Percentiles rank a stretch among this genome's conserved stretches.
These are phyloP conservation scores for Fusarium vanettenii DNA, from an alignment of 2,329 filamentous ascomycete genomes.

Conservation along the genomic window DNA sequence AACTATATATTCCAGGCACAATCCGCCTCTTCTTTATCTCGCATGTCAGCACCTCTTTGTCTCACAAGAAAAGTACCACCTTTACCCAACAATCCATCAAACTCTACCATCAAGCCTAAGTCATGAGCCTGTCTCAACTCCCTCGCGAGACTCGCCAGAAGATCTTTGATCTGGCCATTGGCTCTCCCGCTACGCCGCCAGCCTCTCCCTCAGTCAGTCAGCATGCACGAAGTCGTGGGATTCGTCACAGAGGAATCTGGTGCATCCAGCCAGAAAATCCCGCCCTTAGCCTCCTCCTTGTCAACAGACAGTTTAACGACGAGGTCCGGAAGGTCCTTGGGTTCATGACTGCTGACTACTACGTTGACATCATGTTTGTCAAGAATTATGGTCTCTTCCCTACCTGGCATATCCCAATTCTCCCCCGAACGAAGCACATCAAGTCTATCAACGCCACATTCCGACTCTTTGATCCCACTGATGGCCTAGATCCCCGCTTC, in stretches of 20 bases:
- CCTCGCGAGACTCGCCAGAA: constrained; percentile 7
- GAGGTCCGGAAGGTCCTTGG: background rate
- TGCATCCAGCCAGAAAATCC: background rate
- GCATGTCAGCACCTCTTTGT: background rate
- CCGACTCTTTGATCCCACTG: constrained; percentile 18
- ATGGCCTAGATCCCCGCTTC: constrained; percentile 1
- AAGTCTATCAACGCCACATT: background rate
- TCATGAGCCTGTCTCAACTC: background rate
- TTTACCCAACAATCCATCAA: background rate
- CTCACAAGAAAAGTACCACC: background rate
- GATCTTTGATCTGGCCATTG: constrained; percentile 2
- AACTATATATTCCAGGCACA: background rate
- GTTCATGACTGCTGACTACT: background rate
- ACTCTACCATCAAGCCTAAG: background rate
- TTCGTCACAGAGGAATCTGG: background rate
- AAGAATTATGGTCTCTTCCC: constrained; percentile 14
- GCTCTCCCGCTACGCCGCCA: background rate
- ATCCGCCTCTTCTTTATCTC: background rate
- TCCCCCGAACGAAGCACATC: constrained; percentile 1
- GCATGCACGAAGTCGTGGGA: background rate
- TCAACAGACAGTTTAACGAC: background rate
- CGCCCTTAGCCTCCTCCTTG: background rate
- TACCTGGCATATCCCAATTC: constrained; percentile 3
- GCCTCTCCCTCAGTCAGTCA: constrained; percentile 3
- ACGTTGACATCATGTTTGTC: constrained; percentile 25